Conservation (phyloP, 495 filamentous ascomycete species). For the Penicillium fimorum region DNA sequence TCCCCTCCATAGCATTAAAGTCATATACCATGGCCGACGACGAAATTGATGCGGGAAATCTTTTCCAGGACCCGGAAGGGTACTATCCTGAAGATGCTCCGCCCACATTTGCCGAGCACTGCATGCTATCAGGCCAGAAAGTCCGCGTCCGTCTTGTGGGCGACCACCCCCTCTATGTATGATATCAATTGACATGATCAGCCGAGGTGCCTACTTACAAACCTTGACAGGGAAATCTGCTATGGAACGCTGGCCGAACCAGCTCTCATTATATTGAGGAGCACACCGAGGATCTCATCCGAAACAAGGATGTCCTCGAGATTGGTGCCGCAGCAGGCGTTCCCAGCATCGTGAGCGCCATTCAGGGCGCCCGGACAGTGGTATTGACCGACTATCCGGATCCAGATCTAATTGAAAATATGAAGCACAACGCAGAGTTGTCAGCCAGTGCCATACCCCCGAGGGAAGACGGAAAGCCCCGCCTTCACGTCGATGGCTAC, state of each 20-base stretch:
- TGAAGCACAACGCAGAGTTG: constrained; percentile 67
- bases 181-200: constrained; percentile 13
- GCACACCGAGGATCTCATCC: constrained; percentile 53
- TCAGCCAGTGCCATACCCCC: constrained; percentile 31
- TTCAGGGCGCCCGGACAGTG: constrained; percentile 65
- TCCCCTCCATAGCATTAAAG: constrained; percentile 1
- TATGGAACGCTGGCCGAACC: constrained; percentile 84
- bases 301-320: constrained; percentile 69
- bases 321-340: constrained; percentile 88
- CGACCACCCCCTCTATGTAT: constrained; percentile 83
- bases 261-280: constrained; percentile 75
- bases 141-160: constrained; percentile 81
- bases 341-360: constrained; percentile 72
- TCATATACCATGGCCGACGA: constrained; percentile 26
- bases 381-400: constrained; percentile 92
- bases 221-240: constrained; percentile 65
- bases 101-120: constrained; percentile 66
- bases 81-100: constrained; percentile 71
- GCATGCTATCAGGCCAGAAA: constrained; percentile 60
- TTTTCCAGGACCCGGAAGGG: constrained; percentile 77
- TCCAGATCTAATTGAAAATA: constrained; percentile 70
- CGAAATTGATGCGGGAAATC: constrained; percentile 44
- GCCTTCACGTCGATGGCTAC: constrained; percentile 63
- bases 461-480: constrained; percentile 24
- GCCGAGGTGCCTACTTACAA: constrained; percentile 3